These are phyloP conservation scores for Lentinula lateritia DNA, from an alignment of 768 basidiomycete genomes.

Conservation along the genomic window DNA sequence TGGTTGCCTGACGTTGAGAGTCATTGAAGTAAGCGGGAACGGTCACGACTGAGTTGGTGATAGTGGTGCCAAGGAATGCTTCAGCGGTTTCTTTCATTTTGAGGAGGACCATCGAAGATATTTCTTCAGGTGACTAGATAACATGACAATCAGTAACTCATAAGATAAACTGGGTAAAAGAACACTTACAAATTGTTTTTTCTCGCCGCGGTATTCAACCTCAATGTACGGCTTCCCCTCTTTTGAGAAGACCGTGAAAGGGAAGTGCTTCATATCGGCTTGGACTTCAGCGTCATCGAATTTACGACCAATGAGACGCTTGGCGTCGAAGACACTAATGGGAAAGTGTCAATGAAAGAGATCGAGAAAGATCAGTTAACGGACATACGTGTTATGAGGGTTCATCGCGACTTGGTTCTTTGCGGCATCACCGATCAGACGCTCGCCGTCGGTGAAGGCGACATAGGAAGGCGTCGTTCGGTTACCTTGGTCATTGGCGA, in stretches of 20 bases:
- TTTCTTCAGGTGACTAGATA: slow-evolving; percentile 54
- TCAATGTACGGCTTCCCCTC: slow-evolving; percentile 47
- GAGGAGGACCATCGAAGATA: slow-evolving; percentile 58
- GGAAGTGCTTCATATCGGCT: slow-evolving; percentile 45
- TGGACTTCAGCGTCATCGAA: slow-evolving; percentile 41
- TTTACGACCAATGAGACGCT: slow-evolving; percentile 52
- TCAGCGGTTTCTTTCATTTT: slow-evolving; percentile 74
- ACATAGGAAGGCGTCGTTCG: slow-evolving; percentile 91
- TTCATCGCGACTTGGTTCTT: slow-evolving; percentile 78
- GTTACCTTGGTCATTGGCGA: slow-evolving; percentile 88
- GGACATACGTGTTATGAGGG: slow-evolving; percentile 55
- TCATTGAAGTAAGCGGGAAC: slow-evolving; percentile 66
- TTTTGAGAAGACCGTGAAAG: slow-evolving; percentile 38
- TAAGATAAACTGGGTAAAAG: not conserved
- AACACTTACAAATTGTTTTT: slow-evolving; percentile 46
- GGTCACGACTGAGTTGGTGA: slow-evolving; percentile 54
- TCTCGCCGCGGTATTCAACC: slow-evolving; percentile 50
- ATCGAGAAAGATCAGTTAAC: not conserved
- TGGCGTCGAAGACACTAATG: slow-evolving; percentile 44
- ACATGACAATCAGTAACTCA: not conserved
- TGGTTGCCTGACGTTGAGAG: slow-evolving; percentile 63
- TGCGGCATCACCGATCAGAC: slow-evolving; percentile 71
- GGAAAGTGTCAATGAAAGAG: not conserved
- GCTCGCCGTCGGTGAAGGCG: slow-evolving; percentile 86
- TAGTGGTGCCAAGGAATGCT: slow-evolving; percentile 58